phyloP scores from a whole-genome alignment of 352 stramenopile species.

The Blastocystis sp. region DNA sequence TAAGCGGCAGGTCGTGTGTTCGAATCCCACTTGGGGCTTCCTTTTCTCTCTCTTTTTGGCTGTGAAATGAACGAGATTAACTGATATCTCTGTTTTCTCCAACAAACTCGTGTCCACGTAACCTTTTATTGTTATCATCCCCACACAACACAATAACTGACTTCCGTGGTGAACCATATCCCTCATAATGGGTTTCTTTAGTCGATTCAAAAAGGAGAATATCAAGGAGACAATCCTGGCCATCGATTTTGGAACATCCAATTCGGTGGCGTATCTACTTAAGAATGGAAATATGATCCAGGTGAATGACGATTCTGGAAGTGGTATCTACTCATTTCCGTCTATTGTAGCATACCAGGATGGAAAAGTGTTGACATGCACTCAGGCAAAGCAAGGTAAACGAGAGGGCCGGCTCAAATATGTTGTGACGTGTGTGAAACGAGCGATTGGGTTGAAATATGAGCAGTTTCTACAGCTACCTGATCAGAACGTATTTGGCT shows the following conservation, averaged over 20 bases:
- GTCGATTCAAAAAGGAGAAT: too few relatives aligned
- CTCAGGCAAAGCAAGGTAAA: neutral
- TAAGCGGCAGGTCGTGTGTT: too few relatives aligned
- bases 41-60: too few relatives aligned
- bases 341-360: slow-evolving; percentile 24
- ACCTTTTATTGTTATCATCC: too few relatives aligned
- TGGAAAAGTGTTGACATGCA: neutral
- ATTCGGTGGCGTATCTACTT: neutral
- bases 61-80: too few relatives aligned
- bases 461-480: neutral
- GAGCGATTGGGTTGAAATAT: neutral
- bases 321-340: neutral
- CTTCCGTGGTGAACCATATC: too few relatives aligned
- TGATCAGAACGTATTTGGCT: slow-evolving; percentile 14
- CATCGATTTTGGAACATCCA: slow-evolving; percentile 37
- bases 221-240: neutral
- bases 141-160: too few relatives aligned
- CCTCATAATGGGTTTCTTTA: too few relatives aligned
- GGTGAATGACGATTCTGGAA: neutral
- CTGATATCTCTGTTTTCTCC: too few relatives aligned
- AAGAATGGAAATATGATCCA: neutral
- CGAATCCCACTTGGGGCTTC: too few relatives aligned
- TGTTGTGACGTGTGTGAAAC: neutral
- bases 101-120: too few relatives aligned
- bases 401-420: neutral